Percentiles rank a stretch among this genome's conserved stretches.
These are phyloP conservation scores for Phymatotrichopsis omnivora DNA, from an alignment of 2,329 filamentous ascomycete species.

Conservation along the genomic window DNA sequence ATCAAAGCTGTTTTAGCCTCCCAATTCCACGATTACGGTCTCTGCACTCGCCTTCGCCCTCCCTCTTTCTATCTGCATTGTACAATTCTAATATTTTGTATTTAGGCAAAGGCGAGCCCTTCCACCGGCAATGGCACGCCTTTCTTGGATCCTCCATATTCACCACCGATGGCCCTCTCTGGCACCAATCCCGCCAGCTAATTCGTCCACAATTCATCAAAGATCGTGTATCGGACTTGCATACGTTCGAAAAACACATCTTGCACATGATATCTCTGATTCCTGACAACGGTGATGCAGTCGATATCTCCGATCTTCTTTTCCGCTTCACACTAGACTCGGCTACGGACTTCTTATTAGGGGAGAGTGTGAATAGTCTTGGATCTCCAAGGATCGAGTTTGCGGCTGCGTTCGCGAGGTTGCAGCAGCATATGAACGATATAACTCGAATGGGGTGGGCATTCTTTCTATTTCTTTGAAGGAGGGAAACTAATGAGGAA, in stretches of 20 bases:
- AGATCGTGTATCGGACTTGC: slow-evolving; percentile 70
- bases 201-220: slow-evolving; percentile 80
- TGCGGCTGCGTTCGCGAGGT: slow-evolving; percentile 69
- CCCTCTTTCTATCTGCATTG: neutral
- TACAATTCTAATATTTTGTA: neutral
- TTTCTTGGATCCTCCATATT: slow-evolving; percentile 71
- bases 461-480: neutral
- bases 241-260: slow-evolving; percentile 71
- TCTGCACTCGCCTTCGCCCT: neutral
- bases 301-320: slow-evolving; percentile 67
- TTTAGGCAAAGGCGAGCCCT: slow-evolving; percentile 57
- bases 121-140: slow-evolving; percentile 63
- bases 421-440: slow-evolving; percentile 63
- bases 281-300: slow-evolving; percentile 46
- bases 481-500: neutral
- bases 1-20: slow-evolving; percentile 84
- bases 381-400: slow-evolving; percentile 47
- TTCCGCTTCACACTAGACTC: slow-evolving; percentile 80
- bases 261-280: slow-evolving; percentile 62
- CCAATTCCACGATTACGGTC: slow-evolving; percentile 68
- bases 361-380: slow-evolving; percentile 58
- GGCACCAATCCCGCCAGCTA: slow-evolving; percentile 72
- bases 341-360: slow-evolving; percentile 77
- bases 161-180: slow-evolving; percentile 65
- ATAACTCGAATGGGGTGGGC: slow-evolving; percentile 52